Evolutionary conservation across 2,329 filamentous ascomycete genomes (phyloP).

Genomic region (Lomentospora prolificans): DNA sequence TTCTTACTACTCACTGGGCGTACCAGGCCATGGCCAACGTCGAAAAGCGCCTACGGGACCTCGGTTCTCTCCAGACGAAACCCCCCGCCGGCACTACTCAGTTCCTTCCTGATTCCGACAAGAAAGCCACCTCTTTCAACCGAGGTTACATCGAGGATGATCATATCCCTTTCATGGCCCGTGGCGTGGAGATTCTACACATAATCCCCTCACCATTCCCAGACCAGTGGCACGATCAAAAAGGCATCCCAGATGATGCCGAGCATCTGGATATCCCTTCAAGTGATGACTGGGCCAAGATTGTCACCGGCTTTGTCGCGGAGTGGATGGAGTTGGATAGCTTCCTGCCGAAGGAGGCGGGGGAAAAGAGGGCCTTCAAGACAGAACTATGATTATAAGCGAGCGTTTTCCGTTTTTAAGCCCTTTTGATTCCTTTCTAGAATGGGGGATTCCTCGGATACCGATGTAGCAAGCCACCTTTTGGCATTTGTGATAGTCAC

Average conservation of each 20-base stretch:
- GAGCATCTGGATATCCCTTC: constrained; percentile 73
- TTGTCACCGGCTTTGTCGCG: constrained; percentile 73
- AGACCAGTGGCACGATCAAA: constrained; percentile 64
- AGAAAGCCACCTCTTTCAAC: constrained; percentile 32
- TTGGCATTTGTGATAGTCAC: not conserved
- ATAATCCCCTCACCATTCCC: constrained; percentile 82
- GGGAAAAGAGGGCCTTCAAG: constrained; percentile 39
- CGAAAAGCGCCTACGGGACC: constrained; percentile 61
- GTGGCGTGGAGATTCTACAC: constrained; percentile 83
- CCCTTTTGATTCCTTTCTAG: not conserved
- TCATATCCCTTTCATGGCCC: constrained; percentile 79
- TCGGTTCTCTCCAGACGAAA: constrained; percentile 55
- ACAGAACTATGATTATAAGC: constrained; percentile 22
- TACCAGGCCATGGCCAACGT: constrained; percentile 67
- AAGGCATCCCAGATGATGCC: constrained; percentile 62
- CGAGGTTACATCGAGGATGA: constrained; percentile 64
- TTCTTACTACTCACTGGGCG: constrained; percentile 85
- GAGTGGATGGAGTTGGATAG: constrained; percentile 79
- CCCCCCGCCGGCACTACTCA: constrained; percentile 20
- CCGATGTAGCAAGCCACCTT: not conserved
- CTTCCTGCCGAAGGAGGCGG: constrained; percentile 26
- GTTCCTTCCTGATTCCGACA: constrained; percentile 59
- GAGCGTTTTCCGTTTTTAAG: not conserved
- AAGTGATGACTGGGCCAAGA: constrained; percentile 77
- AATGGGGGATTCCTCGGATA: not conserved